Base-by-base conservation (phyloP, 495 filamentous ascomycete species). In the Tuber borchii region DNA sequence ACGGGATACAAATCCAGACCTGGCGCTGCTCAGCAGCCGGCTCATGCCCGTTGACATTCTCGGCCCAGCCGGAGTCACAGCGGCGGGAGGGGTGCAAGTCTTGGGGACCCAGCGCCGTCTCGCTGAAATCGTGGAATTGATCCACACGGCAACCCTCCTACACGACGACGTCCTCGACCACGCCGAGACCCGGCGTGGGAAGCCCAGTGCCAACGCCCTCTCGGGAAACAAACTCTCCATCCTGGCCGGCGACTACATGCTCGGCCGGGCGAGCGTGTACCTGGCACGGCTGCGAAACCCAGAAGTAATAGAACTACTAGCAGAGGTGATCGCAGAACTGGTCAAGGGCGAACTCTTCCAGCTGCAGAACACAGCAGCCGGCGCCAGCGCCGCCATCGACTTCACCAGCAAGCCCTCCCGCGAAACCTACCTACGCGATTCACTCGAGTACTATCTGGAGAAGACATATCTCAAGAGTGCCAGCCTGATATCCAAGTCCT, bases 261-360 rank as follows among this genome's bases (percentile, higher is more conserved):
- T 99, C 20, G 94, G 95, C 1, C 88, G 95, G 44, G 95, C 95
- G 2, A 98, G 96, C 0, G 95, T 98, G 22, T 95, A 95, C 39
- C 87, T 99, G 46, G 95, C 95, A 14, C 90, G 95, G 40, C 84
- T 99, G 74, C 89, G 96, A 16, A 91, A 98, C 78, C 92, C 94
- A 46, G 95, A 99, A 84, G 95, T 98, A 0, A 93, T 93, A 10
- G 95, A 99, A 85, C 88, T 99, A 12, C 85, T 99, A 72, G 94
- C 95, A 14, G 98, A 94, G 6, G 95, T 98, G 40, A 97, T 99
- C 79, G 94, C 96, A 44, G 98, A 99, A 78, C 86, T 99, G 34
- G 95, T 99, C 39, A 96, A 99, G 85, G 95, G 95, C 78, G 95
- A 99, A 84, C 97, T 99, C 86, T 98, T 98, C 94, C 95, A 99